These are phyloP conservation scores for Candida taoyuanica DNA, from an alignment of 805 yeast genomes.

Conservation along the genomic window DNA sequence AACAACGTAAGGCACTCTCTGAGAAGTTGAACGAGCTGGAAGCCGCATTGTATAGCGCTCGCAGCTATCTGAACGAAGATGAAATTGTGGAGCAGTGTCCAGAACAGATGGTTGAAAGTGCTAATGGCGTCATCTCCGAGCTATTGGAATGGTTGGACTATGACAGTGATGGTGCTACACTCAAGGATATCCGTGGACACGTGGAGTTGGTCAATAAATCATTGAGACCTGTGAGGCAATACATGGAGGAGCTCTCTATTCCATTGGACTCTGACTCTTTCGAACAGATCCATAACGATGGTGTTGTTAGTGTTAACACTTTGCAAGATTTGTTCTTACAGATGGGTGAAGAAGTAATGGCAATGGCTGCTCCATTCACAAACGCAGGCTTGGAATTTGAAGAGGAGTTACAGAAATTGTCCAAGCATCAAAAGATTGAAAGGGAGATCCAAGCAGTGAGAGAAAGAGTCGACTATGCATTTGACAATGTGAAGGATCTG, in stretches of 20 bases:
- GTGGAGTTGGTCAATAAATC: slow-evolving; percentile 23
- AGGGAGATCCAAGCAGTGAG: slow-evolving; percentile 26
- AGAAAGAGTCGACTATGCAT: slow-evolving; percentile 25
- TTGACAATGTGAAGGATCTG: slow-evolving; percentile 27
- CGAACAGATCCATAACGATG: slow-evolving; percentile 37
- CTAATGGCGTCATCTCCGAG: slow-evolving; percentile 38
- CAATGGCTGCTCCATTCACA: slow-evolving; percentile 39
- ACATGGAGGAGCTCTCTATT: slow-evolving; percentile 37
- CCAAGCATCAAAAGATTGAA: slow-evolving; percentile 25
- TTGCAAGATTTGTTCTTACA: slow-evolving; percentile 41
- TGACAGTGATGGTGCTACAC: slow-evolving; percentile 50
- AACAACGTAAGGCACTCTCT: slow-evolving; percentile 48
- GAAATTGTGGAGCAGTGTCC: slow-evolving; percentile 41
- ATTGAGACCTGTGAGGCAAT: slow-evolving; percentile 32
- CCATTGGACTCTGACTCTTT: slow-evolving; percentile 47
- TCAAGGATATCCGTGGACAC: slow-evolving; percentile 35
- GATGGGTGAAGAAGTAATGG: slow-evolving; percentile 41
- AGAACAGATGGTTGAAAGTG: slow-evolving; percentile 32
- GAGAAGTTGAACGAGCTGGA: slow-evolving; percentile 67
- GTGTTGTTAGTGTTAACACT: slow-evolving; percentile 36
- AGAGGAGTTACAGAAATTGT: slow-evolving; percentile 44
- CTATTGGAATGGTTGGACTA: slow-evolving; percentile 75
- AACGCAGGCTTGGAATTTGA: slow-evolving; percentile 47
- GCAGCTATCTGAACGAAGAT: slow-evolving; percentile 54
- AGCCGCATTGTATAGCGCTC: slow-evolving; percentile 62